Conservation (phyloP, 805 yeast genomes). For the Metschnikowia dekortorum region DNA sequence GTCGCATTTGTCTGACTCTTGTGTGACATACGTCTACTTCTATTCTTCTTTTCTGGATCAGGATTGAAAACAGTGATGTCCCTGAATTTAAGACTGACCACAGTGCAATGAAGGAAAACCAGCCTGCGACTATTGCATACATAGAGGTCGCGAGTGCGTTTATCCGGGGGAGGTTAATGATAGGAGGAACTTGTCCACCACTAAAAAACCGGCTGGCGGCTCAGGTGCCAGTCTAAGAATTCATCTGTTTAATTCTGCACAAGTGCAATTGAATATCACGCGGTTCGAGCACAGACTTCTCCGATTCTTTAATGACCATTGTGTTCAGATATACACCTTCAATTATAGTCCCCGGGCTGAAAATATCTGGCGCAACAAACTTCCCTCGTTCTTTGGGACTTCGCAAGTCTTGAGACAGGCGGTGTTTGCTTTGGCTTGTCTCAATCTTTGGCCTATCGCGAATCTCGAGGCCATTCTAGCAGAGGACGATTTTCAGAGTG, state of each 20-base stretch:
- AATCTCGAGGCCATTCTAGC: conserved; percentile 13
- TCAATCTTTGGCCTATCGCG: conserved; percentile 24
- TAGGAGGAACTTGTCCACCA: neutral
- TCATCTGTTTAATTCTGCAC: conserved; percentile 13
- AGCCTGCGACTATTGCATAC: conserved; percentile 29
- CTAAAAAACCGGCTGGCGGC: no score
- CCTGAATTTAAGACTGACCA: conserved; percentile 12
- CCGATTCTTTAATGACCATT: conserved; percentile 25
- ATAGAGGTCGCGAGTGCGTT: conserved; percentile 23
- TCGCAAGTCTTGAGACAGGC: conserved; percentile 25
- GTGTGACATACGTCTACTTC: no score
- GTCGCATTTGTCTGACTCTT: no score
- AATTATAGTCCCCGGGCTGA: conserved; percentile 20
- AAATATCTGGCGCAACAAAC: conserved; percentile 22
- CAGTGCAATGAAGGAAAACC: conserved; percentile 33
- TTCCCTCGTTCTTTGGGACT: conserved; percentile 22
- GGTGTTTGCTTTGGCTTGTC: conserved; percentile 22
- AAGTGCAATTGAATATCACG: conserved; percentile 19
- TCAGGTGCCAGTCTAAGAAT: neutral
- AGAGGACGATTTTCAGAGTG: conserved; percentile 4
- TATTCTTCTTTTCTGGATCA: no score
- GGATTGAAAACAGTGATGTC: no score
- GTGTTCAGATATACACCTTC: conserved; percentile 25
- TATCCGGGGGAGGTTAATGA: conserved; percentile 15
- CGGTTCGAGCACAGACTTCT: conserved; percentile 23